These are phyloP conservation scores for Sclerotinia minor DNA, from an alignment of 2,329 filamentous ascomycete species.

Conservation along the genomic window DNA sequence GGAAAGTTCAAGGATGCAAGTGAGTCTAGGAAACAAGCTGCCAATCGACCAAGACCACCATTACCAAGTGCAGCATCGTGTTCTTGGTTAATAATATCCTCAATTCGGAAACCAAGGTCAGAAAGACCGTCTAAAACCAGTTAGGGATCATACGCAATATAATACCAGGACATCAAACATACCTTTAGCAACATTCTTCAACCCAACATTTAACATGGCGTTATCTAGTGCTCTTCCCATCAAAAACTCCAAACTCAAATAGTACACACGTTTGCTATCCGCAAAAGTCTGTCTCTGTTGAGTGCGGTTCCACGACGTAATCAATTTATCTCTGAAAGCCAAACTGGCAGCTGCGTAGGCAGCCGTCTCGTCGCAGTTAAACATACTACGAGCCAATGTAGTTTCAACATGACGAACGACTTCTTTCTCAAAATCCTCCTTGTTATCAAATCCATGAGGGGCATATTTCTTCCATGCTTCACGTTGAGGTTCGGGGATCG, in stretches of 20 bases:
- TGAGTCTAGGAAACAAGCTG: constrained; percentile 96
- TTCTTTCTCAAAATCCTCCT: constrained; percentile 84
- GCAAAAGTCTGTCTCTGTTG: constrained; percentile 92
- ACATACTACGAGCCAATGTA: constrained; percentile 90
- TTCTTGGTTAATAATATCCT: constrained; percentile 92
- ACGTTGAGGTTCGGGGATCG: constrained; percentile 85
- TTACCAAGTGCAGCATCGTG: constrained; percentile 96
- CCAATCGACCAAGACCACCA: constrained; percentile 89
- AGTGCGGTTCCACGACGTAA: constrained; percentile 97
- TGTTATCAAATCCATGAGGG: constrained; percentile 68
- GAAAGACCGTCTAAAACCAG: constrained; percentile 66
- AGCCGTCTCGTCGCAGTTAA: constrained; percentile 94
- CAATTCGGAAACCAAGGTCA: constrained; percentile 93
- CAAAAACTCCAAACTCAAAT: constrained; percentile 93
- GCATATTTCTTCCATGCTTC: constrained; percentile 71
- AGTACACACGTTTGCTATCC: constrained; percentile 94
- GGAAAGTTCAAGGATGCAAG: constrained; percentile 92
- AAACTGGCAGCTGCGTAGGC: constrained; percentile 89
- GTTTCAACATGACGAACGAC: constrained; percentile 95
- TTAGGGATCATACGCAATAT: constrained; percentile 56
- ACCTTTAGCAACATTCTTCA: constrained; percentile 84
- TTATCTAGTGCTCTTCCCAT: constrained; percentile 98
- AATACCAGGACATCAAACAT: constrained; percentile 45
- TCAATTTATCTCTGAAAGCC: constrained; percentile 87
- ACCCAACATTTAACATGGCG: constrained; percentile 93